Base-by-base conservation (phyloP, 305 asterid species). In the Striga hermonthica region DNA sequence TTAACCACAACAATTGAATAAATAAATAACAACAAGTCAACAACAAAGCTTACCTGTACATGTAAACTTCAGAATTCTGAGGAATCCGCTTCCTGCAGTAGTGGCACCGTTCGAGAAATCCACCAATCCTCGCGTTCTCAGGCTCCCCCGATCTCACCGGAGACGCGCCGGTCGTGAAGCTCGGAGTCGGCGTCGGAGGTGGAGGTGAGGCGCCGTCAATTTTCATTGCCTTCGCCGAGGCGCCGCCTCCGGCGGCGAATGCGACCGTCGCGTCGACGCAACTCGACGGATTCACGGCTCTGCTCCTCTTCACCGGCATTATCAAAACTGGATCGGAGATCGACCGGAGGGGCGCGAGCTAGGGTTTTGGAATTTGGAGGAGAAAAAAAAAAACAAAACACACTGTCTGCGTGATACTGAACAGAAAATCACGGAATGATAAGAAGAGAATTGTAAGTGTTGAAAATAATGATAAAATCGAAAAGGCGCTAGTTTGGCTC, bases 11-110 rank as follows among this genome's bases (percentile, higher is more conserved):
- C 45, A 56, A 16, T 45, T 5, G 8, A 65, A 66, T 8, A 11
- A 62, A 41, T 4, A 6, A 68, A 60, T 10, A 14, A 62, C 9
- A n/a, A 45, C 53, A 59, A 65, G 41, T 8, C n/a, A 14, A 40
- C 11, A 35, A 9, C 11, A 14, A 2, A 41, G 39, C 14, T 16
- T 73, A 86, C 95, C 86, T 76, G 66, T 86, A 84, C 91, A 86
- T 86, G 61, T 66, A 81, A 69, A 78, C 79, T 55, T 78, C 87
- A 45, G 78, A 54, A 45, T 75, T 61, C 12, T 52, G 71, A 15
- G 71, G 62, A 52, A 84, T 78, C 12, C 67, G 71, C 68, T 79
- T 78, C 69, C 54, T 72, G 66, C 95, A 86, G 38, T 78, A 81
- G 55, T 71, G 67, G 13, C 91, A 84, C 8, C 64, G 79, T 65